Evolutionary conservation across 371 early-diverging fungal genomes (phyloP), one percentile per base, ranked within the genome.

Genomic region (Mucor ambiguus): DNA sequence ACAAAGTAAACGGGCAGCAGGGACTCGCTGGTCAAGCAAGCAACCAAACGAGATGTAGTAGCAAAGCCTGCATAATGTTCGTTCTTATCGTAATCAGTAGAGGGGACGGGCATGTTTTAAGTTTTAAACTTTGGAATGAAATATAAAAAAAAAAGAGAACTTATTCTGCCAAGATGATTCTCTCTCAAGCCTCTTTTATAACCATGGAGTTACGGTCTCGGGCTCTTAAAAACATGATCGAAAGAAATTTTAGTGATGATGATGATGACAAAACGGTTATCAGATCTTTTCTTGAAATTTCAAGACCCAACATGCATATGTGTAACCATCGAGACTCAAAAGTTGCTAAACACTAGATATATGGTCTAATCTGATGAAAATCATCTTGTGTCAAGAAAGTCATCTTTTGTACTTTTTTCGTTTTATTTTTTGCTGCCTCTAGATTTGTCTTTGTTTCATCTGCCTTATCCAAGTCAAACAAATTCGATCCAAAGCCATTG

Each of bases 21-120:
- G 4, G 67, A 60, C 70, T 91, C 91, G 56, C 87, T 87, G 24
- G 84, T 84, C 20, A 89, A 68, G 56, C 89, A 89, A 10, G 84
- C 67, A 20, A 89, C 66, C 7, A 90, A 70, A 30, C 91, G 84
- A 10, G 89, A 88, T 14, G 79, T 74, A 2, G 88, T 87, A 61
- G 90, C 89, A 64, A 78, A 80, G 35, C 71, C 78, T 57, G 82
- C 76, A 67, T 70, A 82, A 48, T 76, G 78, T 56, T 70, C 35
- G 20, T 80, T 80, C 29, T 71, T 70, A n/a, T 64, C 48, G 33
- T 56, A 49, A 54, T 72, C 62, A 55, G 29, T 65, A 4, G 69
- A 68, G 59, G 66, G 59, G 14, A 60, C 72, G 60, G 72, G 72
- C 72, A 72, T 72, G 24, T 33, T 63, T 54, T 11, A 33, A 32